These are phyloP conservation scores for Euphorbia lathyris DNA, from an alignment of 345 rosid species.

Conservation along the genomic window DNA sequence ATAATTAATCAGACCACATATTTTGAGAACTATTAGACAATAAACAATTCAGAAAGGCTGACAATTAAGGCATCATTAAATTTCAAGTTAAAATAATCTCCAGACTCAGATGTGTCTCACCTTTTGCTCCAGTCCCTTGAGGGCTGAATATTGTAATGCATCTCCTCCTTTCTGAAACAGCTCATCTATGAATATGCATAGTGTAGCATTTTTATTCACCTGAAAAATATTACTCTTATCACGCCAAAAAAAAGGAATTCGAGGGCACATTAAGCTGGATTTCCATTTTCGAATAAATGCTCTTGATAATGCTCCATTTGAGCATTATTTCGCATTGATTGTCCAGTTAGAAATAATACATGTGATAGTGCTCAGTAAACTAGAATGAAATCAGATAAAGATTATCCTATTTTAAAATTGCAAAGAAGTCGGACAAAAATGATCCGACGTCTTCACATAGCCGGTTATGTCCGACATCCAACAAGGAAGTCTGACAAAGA, in stretches of 20 bases:
- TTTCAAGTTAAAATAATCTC: neutral
- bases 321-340: too few species aligned
- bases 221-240: slow-evolving; percentile 24
- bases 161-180: slow-evolving; percentile 53
- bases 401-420: too few species aligned
- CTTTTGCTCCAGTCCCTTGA: slow-evolving; percentile 56
- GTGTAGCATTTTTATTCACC: slow-evolving; percentile 79
- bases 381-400: too few species aligned
- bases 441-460: too few species aligned
- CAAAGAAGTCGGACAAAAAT: too few species aligned
- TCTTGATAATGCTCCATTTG: too few species aligned
- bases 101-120: slow-evolving; percentile 33
- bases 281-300: too few species aligned
- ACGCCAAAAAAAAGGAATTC: neutral
- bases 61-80: neutral
- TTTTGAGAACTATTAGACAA: neutral
- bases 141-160: slow-evolving; percentile 45
- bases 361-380: too few species aligned
- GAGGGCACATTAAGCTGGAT: neutral
- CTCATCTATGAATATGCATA: slow-evolving; percentile 72
- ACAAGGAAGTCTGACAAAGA: too few species aligned
- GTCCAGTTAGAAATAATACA: too few species aligned
- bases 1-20: slow-evolving; percentile 6
- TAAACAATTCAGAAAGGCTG: neutral
- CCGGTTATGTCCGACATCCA: too few species aligned